phyloP scores from a whole-genome alignment of 1,284 basidiomycete genomes.

The Cystobasidium slooffiae region DNA sequence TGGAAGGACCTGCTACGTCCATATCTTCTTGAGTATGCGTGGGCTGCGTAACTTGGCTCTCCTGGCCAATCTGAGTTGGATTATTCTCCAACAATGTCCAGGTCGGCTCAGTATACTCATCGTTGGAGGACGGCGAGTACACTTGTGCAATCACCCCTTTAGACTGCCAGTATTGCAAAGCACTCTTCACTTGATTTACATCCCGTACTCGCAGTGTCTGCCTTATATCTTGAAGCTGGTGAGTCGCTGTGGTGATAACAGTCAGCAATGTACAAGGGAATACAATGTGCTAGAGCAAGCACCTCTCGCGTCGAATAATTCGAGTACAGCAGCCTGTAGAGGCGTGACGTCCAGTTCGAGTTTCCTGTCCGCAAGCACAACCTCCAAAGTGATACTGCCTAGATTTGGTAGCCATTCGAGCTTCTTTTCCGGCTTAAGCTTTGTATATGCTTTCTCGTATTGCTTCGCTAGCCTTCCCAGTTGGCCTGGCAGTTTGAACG shows the following conservation, averaged over 20 bases:
- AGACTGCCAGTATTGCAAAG: slow-evolving; percentile 79
- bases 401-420: slow-evolving; percentile 84
- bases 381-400: slow-evolving; percentile 75
- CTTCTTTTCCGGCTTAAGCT: slow-evolving; percentile 86
- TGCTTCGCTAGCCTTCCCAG: slow-evolving; percentile 65
- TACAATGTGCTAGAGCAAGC: slow-evolving; percentile 42
- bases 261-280: background rate
- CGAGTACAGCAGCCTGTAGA: slow-evolving; percentile 84
- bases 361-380: slow-evolving; percentile 78
- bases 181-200: slow-evolving; percentile 68
- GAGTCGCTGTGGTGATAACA: slow-evolving; percentile 62
- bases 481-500: slow-evolving; percentile 7
- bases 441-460: slow-evolving; percentile 75
- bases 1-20: background rate
- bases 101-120: background rate
- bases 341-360: slow-evolving; percentile 78
- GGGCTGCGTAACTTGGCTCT: background rate
- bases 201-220: slow-evolving; percentile 69
- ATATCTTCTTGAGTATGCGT: background rate
- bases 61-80: background rate
- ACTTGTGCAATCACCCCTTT: slow-evolving; percentile 69
- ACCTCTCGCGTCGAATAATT: slow-evolving; percentile 77
- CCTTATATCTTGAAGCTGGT: slow-evolving; percentile 71
- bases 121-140: background rate
- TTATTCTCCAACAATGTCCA: slow-evolving; percentile 9